phyloP scores from a whole-genome alignment of 2,329 filamentous ascomycete species.

The Paraconiothyrium sp. region DNA sequence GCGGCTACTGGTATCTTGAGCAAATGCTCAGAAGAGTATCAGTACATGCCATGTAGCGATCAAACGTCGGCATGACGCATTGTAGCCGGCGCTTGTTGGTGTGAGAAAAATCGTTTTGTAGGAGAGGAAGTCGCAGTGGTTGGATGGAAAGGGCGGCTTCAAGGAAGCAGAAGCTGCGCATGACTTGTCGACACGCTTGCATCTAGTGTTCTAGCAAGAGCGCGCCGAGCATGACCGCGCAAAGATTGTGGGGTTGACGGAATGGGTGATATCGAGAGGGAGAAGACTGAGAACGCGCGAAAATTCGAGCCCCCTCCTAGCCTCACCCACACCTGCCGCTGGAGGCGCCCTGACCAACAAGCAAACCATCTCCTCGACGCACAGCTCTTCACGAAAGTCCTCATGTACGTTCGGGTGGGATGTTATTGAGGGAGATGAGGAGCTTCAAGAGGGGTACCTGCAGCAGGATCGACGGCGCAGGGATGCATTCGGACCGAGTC shows the following conservation, averaged over 20 bases:
- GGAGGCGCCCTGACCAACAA: background rate
- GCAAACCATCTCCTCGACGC: background rate
- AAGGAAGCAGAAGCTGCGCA: background rate
- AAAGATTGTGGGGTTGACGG: background rate
- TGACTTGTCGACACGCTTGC: too few species aligned
- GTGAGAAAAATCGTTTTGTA: background rate
- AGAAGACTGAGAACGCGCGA: background rate
- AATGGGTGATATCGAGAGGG: background rate
- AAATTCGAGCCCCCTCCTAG: background rate
- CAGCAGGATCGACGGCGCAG: background rate
- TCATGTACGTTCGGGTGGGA: background rate
- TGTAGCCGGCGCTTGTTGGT: background rate
- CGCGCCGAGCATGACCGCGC: background rate
- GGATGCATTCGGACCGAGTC: conserved; percentile 3
- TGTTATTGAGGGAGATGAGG: background rate
- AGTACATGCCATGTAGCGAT: background rate
- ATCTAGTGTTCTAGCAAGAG: background rate
- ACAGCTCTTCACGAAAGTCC: background rate
- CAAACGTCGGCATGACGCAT: background rate
- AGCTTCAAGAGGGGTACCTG: conserved; percentile 6
- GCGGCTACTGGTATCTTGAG: background rate
- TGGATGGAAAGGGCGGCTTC: background rate
- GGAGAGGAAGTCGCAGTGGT: background rate
- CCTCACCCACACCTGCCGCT: background rate
- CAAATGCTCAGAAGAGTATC: background rate